These are phyloP conservation scores for Colletotrichum sp. DNA, from an alignment of 2,329 filamentous ascomycete species.

Conservation along the genomic window DNA sequence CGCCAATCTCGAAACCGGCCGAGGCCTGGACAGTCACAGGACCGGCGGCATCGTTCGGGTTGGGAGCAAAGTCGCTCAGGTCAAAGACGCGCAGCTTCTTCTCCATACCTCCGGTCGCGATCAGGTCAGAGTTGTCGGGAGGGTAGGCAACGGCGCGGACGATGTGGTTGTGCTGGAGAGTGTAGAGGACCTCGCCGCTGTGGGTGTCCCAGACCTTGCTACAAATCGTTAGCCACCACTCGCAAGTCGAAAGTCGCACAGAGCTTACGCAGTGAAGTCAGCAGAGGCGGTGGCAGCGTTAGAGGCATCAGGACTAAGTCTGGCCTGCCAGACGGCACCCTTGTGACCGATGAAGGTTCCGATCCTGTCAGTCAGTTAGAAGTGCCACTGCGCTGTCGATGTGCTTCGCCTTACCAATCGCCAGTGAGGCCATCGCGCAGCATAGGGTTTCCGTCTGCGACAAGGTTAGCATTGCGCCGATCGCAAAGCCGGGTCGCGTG, in stretches of 20 bases:
- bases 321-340: slow-evolving; percentile 95
- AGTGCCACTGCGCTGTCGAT: neutral
- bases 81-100: slow-evolving; percentile 97
- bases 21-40: slow-evolving; percentile 61
- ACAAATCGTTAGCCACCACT: slow-evolving; percentile 4
- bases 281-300: slow-evolving; percentile 93
- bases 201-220: slow-evolving; percentile 98
- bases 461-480: slow-evolving; percentile 25
- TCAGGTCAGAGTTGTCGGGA: slow-evolving; percentile 78
- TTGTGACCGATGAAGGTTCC: slow-evolving; percentile 98
- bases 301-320: slow-evolving; percentile 85
- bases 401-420: slow-evolving; percentile 70
- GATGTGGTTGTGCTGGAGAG: slow-evolving; percentile 91
- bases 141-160: slow-evolving; percentile 93
- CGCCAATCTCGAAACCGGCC: slow-evolving; percentile 83
- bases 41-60: slow-evolving; percentile 33
- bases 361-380: slow-evolving; percentile 74
- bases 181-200: slow-evolving; percentile 86
- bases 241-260: neutral
- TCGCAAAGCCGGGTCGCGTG: neutral
- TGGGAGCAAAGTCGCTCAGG: slow-evolving; percentile 63
- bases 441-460: slow-evolving; percentile 94
- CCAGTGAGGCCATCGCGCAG: slow-evolving; percentile 94
- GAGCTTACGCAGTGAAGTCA: slow-evolving; percentile 86
- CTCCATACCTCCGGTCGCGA: slow-evolving; percentile 94